A percentile compares a stretch with the other conserved stretches of the same genome.
Conservation (phyloP, 1,284 basidiomycete genomes). For the Inonotus obliquus region DNA sequence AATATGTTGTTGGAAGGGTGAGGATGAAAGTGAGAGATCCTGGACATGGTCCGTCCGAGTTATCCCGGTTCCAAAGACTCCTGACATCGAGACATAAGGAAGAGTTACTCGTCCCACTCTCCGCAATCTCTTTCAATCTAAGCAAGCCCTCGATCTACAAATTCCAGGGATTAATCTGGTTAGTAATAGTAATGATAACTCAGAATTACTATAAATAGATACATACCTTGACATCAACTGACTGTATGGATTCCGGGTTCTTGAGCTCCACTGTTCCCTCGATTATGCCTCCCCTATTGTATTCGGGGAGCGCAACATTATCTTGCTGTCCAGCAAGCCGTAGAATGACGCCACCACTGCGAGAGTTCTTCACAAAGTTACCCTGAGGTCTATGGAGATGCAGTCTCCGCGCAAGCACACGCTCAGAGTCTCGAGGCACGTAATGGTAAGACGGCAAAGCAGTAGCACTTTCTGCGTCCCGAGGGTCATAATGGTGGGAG, state of each 20-base stretch:
- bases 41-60: slow-evolving; percentile 42
- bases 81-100: slow-evolving; percentile 48
- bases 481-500: slow-evolving; percentile 50
- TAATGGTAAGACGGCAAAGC: slow-evolving; percentile 45
- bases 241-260: slow-evolving; percentile 51
- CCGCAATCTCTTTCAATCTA: slow-evolving; percentile 58
- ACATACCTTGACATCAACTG: slow-evolving; percentile 58
- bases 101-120: slow-evolving; percentile 49
- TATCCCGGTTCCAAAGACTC: slow-evolving; percentile 53
- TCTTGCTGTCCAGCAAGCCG: slow-evolving; percentile 49
- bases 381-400: slow-evolving; percentile 35
- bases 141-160: slow-evolving; percentile 20
- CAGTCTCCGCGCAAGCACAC: slow-evolving; percentile 43
- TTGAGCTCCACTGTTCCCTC: slow-evolving; percentile 53
- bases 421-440: slow-evolving; percentile 51
- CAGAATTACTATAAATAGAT: background rate
- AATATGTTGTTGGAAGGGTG: slow-evolving; percentile 52
- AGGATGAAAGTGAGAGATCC: slow-evolving; percentile 47
- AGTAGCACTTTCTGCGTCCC: slow-evolving; percentile 45
- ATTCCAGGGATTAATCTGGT: background rate
- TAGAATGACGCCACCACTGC: slow-evolving; percentile 46
- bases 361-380: slow-evolving; percentile 58
- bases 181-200: background rate
- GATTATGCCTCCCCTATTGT: slow-evolving; percentile 47
- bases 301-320: slow-evolving; percentile 47